These are phyloP conservation scores for Lindgomyces ingoldianus DNA, from an alignment of 495 filamentous ascomycete genomes.

Conservation along the genomic window DNA sequence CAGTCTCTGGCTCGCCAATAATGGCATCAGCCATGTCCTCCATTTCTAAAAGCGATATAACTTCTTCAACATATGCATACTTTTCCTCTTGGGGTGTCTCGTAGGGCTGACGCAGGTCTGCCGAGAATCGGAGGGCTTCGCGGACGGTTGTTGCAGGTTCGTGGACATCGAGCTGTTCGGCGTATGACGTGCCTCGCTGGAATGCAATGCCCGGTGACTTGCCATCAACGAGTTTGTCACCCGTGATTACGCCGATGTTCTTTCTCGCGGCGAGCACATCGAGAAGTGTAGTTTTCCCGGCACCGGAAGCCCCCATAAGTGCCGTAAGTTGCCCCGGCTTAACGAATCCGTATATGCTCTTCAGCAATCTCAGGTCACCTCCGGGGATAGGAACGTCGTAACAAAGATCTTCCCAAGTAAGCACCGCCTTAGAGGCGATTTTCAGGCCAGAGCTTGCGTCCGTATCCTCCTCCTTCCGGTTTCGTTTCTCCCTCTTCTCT, in stretches of 20 bases:
- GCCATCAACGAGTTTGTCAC: slow-evolving; percentile 76
- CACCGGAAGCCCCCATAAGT: slow-evolving; percentile 83
- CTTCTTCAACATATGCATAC: slow-evolving; percentile 79
- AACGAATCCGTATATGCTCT: slow-evolving; percentile 75
- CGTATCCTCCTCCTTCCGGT: slow-evolving; percentile 53
- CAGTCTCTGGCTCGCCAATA: slow-evolving; percentile 72
- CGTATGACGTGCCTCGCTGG: slow-evolving; percentile 78
- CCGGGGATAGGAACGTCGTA: slow-evolving; percentile 70
- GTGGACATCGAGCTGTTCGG: slow-evolving; percentile 82
- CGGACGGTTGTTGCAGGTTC: slow-evolving; percentile 74
- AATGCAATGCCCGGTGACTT: slow-evolving; percentile 65
- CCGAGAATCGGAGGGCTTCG: slow-evolving; percentile 82
- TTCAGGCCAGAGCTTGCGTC: slow-evolving; percentile 55
- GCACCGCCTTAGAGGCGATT: slow-evolving; percentile 62
- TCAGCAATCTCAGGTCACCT: slow-evolving; percentile 67
- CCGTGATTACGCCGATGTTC: slow-evolving; percentile 74
- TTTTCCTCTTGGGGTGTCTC: slow-evolving; percentile 70
- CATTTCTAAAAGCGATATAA: slow-evolving; percentile 79
- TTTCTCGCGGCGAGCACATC: slow-evolving; percentile 77
- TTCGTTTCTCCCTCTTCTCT: slow-evolving; percentile 57
- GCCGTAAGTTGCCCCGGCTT: slow-evolving; percentile 78
- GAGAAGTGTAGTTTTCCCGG: slow-evolving; percentile 80
- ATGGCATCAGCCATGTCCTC: slow-evolving; percentile 81
- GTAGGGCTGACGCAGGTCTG: slow-evolving; percentile 74
- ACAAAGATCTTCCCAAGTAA: slow-evolving; percentile 56